Base-by-base conservation (phyloP, 805 yeast genomes). In the Alloascoidea hylecoeti region DNA sequence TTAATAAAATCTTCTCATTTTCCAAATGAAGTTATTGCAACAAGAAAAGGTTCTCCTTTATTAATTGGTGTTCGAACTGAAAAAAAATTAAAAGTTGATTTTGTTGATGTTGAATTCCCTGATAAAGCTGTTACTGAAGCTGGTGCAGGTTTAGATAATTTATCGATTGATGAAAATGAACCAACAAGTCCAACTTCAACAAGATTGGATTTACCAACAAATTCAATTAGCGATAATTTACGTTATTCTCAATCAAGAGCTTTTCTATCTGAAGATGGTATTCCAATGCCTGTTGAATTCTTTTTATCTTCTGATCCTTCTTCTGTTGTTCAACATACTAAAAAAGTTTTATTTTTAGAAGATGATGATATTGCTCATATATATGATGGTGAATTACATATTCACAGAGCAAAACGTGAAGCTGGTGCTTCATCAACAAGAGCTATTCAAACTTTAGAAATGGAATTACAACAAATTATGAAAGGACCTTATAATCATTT, bases 311-410 rank as follows among this genome's bases (percentile, higher is more conserved):
- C 96, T 17, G 99, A 92, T 64, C 95, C 98, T 28, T 82, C 97
- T 13, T 88, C 98, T 16, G 95, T 92, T 36, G 71, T 92, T 41
- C 89, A 88, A 61, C 95, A 92, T 65, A 92, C 99, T 51, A 92
- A 88, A 64, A 92, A 92, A 64, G 98, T 92, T 18, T 69, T 92
- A 51, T 89, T 83, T 63, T 70, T 92, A 53, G 97, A 92, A 64
- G 99, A 92, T 61, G 96, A 92, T 56, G 99, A 92, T 63, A 86
- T 92, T 59, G 99, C 96, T 32, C 99, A 92, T 60, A 86, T 92
- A 48, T 86, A 81, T 59, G 95, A 86, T 55, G 99, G 99, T 59
- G 97, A 92, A 66, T 71, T 92, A 57, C 99, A 92, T 61, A 92
- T 92, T 46, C 99, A 92, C 65, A 81, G 99, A 61, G 94, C 95